Base-by-base conservation (phyloP, 495 filamentous ascomycete genomes). In the Cryomyces antarcticus region DNA sequence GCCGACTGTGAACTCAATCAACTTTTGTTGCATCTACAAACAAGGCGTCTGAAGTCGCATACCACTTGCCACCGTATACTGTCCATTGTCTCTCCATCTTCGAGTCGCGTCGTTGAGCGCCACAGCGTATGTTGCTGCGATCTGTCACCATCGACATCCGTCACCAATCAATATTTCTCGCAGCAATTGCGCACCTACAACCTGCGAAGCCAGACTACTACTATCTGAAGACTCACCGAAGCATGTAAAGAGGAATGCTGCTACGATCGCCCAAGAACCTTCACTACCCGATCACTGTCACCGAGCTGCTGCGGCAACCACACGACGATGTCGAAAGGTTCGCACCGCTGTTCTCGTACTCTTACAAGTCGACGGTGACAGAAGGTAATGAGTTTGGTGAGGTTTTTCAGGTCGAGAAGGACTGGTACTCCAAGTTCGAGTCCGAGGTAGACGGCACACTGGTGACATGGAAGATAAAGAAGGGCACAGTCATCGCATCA, bases 221-320 rank as follows among this genome's bases (percentile, higher is more conserved):
- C 17, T 2, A 24, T 24, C 17, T 2, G 1, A 24, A 24, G 17
- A 24, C 17, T 24, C 17, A 24, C 17, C 17, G 17, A 24, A 42
- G 38, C 38, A 39, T 39, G 38, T 39, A 28, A 39, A 2, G 38
- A 35, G 38, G 38, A 44, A 71, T 68, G 65, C 56, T 57, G 55
- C 49, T 71, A 43, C 28, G 38, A 48, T 63, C 77, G 43, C 72
- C 74, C 50, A 56, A 55, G 54, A 63, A 65, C 44, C 71, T 96
- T 41, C 82, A 82, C 59, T 99, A 94, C 62, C 89, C 89, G 47
- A 87, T 96, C 66, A 95, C 84, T 53, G 79, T 99, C 60, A 84
- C 75, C 52, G 77, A 82, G 59, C 68, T 96, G 48, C 73, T 86
- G 30, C 86, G 86, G 60, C 57, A 69, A 51, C 71, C 73, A 5